Conservation (phyloP, 306 rosid species). For the Vicia faba region DNA sequence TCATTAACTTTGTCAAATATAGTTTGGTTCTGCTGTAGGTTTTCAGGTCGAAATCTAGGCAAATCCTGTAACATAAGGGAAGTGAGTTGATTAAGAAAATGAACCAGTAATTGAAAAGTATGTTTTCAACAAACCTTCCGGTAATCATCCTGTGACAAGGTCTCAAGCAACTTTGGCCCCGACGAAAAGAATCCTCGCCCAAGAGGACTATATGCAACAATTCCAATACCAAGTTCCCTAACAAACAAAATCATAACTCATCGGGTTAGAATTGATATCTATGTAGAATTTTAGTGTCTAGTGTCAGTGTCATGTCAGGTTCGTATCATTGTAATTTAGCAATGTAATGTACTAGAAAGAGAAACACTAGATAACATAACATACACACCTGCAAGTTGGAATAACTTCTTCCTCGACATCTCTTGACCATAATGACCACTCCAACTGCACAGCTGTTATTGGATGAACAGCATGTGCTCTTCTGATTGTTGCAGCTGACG, state of each 20-base stretch:
- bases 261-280: background rate
- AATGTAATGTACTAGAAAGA: background rate
- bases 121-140: slow-evolving; percentile 49
- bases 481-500: slow-evolving; percentile 70
- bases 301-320: too few species aligned
- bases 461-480: slow-evolving; percentile 81
- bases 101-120: background rate
- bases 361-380: slow-evolving; percentile 2
- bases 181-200: slow-evolving; percentile 67
- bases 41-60: slow-evolving; percentile 60
- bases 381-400: slow-evolving; percentile 61
- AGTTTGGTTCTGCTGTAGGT: slow-evolving; percentile 54
- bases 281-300: background rate
- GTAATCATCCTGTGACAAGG: slow-evolving; percentile 36
- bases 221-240: slow-evolving; percentile 69
- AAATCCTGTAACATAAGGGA: slow-evolving; percentile 34
- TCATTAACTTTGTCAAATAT: slow-evolving; percentile 60
- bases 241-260: background rate
- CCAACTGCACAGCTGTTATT: slow-evolving; percentile 63
- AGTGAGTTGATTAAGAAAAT: background rate
- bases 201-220: slow-evolving; percentile 70
- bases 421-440: slow-evolving; percentile 67
- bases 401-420: slow-evolving; percentile 62
- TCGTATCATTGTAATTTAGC: background rate
- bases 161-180: slow-evolving; percentile 48